These are phyloP conservation scores for Russula earlei DNA, from an alignment of 768 basidiomycete species.

Conservation along the genomic window DNA sequence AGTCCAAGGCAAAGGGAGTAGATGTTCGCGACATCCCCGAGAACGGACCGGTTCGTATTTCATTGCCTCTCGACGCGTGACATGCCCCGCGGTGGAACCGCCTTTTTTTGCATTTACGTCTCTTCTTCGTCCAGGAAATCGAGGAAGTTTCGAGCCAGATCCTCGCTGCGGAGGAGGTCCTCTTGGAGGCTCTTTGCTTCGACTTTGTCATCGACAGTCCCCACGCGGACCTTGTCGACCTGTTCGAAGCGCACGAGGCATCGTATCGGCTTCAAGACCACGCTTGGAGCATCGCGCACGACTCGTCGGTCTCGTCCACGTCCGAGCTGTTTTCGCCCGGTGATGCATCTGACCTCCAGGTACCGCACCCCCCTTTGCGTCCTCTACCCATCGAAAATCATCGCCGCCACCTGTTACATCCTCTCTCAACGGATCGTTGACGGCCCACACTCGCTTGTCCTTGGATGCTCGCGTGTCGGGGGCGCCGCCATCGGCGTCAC, in stretches of 20 bases:
- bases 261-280: constrained; percentile 52
- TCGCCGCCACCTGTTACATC: constrained; percentile 70
- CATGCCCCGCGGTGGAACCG: not conserved
- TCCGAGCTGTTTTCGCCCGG: not conserved
- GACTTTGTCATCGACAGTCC: constrained; percentile 75
- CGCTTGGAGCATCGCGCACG: constrained; percentile 81
- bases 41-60: constrained; percentile 51
- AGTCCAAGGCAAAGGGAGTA: constrained; percentile 51
- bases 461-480: constrained; percentile 66
- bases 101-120: not conserved
- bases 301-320: constrained; percentile 49
- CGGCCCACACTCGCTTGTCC: constrained; percentile 63
- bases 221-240: constrained; percentile 63
- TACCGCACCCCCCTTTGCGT: constrained; percentile 75
- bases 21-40: constrained; percentile 48
- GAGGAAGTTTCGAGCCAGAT: constrained; percentile 63
- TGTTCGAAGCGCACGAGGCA: constrained; percentile 50
- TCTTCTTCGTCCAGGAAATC: constrained; percentile 53
- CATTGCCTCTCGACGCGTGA: not conserved
- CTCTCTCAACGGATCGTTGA: constrained; percentile 65
- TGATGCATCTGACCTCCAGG: constrained; percentile 30
- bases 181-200: constrained; percentile 78
- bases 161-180: constrained; percentile 63
- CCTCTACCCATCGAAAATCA: constrained; percentile 56
- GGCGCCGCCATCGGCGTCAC: constrained; percentile 60